Evolutionary conservation across 495 filamentous ascomycete species (phyloP).

Genomic region (Trichoderma reesei): DNA sequence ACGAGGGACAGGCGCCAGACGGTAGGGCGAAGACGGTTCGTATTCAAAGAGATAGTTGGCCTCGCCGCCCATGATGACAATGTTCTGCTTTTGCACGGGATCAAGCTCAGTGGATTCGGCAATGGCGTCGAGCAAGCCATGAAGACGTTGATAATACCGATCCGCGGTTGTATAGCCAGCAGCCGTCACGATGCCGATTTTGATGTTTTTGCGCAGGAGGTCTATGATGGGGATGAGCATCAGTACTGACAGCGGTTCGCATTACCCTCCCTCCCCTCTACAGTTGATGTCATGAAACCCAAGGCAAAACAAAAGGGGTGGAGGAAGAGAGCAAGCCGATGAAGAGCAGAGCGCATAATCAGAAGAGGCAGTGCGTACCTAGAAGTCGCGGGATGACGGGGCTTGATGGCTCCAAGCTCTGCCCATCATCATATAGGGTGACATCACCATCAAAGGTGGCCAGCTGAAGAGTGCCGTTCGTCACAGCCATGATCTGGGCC

Average conservation of each 20-base stretch:
- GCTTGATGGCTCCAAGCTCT: slow-evolving; percentile 60
- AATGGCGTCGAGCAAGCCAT: slow-evolving; percentile 79
- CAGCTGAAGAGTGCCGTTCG: slow-evolving; percentile 61
- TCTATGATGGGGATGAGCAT: no score
- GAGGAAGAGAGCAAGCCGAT: background rate
- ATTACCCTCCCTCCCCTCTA: background rate
- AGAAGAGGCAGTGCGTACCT: slow-evolving; percentile 19
- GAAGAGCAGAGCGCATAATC: background rate
- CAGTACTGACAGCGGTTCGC: no score
- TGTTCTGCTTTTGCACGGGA: slow-evolving; percentile 53
- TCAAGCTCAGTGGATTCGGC: slow-evolving; percentile 50
- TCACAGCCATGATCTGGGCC: slow-evolving; percentile 81
- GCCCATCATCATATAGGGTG: slow-evolving; percentile 90
- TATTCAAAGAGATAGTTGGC: slow-evolving; percentile 84
- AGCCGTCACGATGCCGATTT: slow-evolving; percentile 91
- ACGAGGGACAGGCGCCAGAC: slow-evolving; percentile 54
- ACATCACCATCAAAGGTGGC: slow-evolving; percentile 97
- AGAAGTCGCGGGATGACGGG: slow-evolving; percentile 73
- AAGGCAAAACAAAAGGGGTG: background rate
- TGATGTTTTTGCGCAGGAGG: slow-evolving; percentile 49
- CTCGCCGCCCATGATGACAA: slow-evolving; percentile 81
- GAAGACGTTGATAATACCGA: slow-evolving; percentile 73
- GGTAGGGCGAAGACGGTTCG: slow-evolving; percentile 40
- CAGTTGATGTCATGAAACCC: background rate
- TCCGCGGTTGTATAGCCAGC: slow-evolving; percentile 85